Evolutionary conservation across 163 green algal genomes (phyloP), one percentile per base, ranked within the genome.

Genomic region (Coccomyxa subellipsoidea): DNA sequence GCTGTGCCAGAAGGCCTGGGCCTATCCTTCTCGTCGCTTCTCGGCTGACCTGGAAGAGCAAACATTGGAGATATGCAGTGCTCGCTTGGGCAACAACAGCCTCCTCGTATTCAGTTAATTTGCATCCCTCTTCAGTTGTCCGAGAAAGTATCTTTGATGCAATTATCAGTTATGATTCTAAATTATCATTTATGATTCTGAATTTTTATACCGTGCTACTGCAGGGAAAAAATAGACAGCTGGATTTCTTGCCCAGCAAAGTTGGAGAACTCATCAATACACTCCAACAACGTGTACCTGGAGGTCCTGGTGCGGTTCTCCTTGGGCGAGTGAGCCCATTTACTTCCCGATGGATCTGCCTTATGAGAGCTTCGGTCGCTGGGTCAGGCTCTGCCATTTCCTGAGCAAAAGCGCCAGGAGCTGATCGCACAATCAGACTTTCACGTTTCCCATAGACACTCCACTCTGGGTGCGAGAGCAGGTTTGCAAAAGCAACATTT

Each of bases 331-430:
- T 40, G n/a, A 78, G 32, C 31, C 34, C 34, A 40, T 54, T 78
- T 31, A 54, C 32, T 12, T 78, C 71, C n/a, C 71, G 34, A 78
- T 78, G 71, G 12, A 78, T 31, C 35, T 78, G 34, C 71, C 34
- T 39, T 18, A 40, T 34, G 47, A 78, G 71, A 4, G 31, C 71
- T 78, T 39, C 71, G 47, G 69, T 75, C n/a, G 40, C 71, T 54
- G 71, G 34, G 71, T 54, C 34, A 38, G 25, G 12, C 7, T 40
- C 34, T 40, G 34, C 18, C 71, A 78, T 78, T 18, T 59, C 23
- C 47, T 27, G 15, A 59, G 47, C 5, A 7, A 59, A 2, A 59
- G 23, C 47, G 47, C 47, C 23, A 59, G 23, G 47, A 59, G 47
- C 47, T 12, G 47, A n/a, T n/a, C n/a, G n/a, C n/a, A n/a, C n/a